These are phyloP conservation scores for Orbilia ellipsospora DNA, from an alignment of 2,329 filamentous ascomycete genomes.

Conservation along the genomic window DNA sequence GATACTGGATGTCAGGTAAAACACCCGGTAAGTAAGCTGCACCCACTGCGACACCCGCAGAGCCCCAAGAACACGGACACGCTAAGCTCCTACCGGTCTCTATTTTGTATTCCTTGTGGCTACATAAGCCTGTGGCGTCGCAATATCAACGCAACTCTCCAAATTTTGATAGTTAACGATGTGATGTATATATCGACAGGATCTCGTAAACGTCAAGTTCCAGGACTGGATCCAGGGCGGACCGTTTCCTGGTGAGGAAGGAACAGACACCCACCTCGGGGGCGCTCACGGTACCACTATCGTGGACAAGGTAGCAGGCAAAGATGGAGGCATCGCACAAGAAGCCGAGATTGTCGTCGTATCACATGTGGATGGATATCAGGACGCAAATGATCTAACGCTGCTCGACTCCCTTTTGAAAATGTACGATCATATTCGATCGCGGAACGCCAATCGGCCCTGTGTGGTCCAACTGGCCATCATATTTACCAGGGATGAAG, in stretches of 20 bases:
- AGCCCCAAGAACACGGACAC: no score
- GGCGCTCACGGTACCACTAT: background rate
- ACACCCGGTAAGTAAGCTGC: slow-evolving; percentile 8
- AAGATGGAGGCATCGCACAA: slow-evolving; percentile 11
- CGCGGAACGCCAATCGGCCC: background rate
- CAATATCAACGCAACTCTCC: no score
- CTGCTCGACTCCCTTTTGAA: background rate
- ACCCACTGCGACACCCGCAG: no score
- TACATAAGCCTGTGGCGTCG: no score
- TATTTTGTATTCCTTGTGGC: no score
- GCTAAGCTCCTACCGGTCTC: no score
- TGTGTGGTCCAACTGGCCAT: slow-evolving; percentile 12
- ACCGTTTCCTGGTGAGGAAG: slow-evolving; percentile 1
- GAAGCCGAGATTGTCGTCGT: slow-evolving; percentile 16
- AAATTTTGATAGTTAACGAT: no score
- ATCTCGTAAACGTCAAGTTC: slow-evolving; percentile 7
- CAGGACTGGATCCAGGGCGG: slow-evolving; percentile 8
- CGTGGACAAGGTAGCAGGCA: slow-evolving; percentile 5
- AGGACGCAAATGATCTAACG: background rate
- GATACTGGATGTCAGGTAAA: background rate
- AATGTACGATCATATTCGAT: slow-evolving; percentile 27
- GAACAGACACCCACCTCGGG: background rate
- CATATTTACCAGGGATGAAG: background rate
- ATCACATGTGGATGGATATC: background rate
- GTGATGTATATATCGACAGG: background rate